Conservation (phyloP, 1,284 basidiomycete species). For the Tilletia setariae region DNA sequence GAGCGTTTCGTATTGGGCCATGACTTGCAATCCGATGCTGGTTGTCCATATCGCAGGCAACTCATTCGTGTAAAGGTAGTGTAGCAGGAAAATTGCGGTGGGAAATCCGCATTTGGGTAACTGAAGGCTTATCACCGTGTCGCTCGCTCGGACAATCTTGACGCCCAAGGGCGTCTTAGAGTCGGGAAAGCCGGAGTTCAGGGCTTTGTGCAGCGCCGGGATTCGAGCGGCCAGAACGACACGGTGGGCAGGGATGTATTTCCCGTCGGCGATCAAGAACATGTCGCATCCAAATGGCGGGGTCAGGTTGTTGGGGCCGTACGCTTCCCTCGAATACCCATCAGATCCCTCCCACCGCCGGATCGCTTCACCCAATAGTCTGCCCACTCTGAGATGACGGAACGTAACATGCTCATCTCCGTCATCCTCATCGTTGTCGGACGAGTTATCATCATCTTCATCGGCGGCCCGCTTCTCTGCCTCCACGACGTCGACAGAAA, state of each 20-base stretch:
- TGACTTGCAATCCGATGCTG: conserved; percentile 64
- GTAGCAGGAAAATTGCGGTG: conserved; percentile 71
- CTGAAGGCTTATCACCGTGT: conserved; percentile 26
- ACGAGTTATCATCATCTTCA: conserved; percentile 51
- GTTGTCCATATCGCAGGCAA: conserved; percentile 80
- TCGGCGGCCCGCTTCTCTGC: conserved; percentile 49
- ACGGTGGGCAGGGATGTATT: conserved; percentile 66
- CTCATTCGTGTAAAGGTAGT: conserved; percentile 84
- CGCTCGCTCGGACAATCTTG: not conserved
- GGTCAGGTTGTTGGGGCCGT: conserved; percentile 31
- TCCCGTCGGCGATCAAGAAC: conserved; percentile 57
- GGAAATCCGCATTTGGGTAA: conserved; percentile 63
- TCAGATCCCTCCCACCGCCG: conserved; percentile 58
- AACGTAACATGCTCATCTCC: conserved; percentile 25
- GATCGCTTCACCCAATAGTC: conserved; percentile 57
- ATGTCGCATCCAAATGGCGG: conserved; percentile 64
- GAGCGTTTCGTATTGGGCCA: conserved; percentile 59
- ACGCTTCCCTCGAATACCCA: conserved; percentile 19
- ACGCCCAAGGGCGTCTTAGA: not conserved
- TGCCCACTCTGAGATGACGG: conserved; percentile 28
- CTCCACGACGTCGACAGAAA: conserved; percentile 36
- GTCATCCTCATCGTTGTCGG: conserved; percentile 40
- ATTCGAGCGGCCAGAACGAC: conserved; percentile 67
- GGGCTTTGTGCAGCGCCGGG: conserved; percentile 56
- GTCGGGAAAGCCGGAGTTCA: conserved; percentile 14